Evolutionary conservation across 1,139 yeast species (phyloP), one percentile per base, ranked within the genome.

Genomic region (Lizanozyma gosingica): DNA sequence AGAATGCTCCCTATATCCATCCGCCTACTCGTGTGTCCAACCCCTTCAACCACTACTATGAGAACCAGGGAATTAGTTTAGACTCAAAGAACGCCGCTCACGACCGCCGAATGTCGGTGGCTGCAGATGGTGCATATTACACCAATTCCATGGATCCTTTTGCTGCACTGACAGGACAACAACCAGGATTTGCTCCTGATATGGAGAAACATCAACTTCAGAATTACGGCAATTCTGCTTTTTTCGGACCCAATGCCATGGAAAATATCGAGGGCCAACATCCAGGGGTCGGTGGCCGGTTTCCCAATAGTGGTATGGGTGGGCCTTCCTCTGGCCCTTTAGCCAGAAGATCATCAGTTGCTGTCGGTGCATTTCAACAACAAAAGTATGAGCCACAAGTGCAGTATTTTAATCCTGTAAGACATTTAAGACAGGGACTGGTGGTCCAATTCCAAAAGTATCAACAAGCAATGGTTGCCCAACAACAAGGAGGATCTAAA

Each of bases 21-120:
- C 75, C 76, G 8, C 76, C 76, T 3, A 64, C 73, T 0, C 57
- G 76, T 38, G 74, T 68, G 1, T 76, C 66, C 41, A 70, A 70
- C 45, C 76, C 76, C 2, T 69, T 71, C 55, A 63, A 65, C 44
- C 73, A 67, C 39, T 67, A 69, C 53, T 68, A 67, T 48, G 60
- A 70, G 33, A 62, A 57, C 43, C 71, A 63, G 44, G 73, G 66
- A 39, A 72, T 65, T 9, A 16, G 46, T 46, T 11, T 27, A 36
- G 9, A 15, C 17, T 11, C 11, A 11, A 22, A 29, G 17, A 14
- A 16, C n/a, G 35, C 50, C 36, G 41, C 43, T 16, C 59, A 56
- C 14, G 73, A 68, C 45, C 55, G 74, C 39, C 52, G 73, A 43
- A 66, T 67, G 73, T 63, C 71, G 3, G 69, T 70, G 2, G 73